These are phyloP conservation scores for Chrysoporthe cubensis DNA, from an alignment of 2,329 filamentous ascomycete genomes.

Conservation along the genomic window DNA sequence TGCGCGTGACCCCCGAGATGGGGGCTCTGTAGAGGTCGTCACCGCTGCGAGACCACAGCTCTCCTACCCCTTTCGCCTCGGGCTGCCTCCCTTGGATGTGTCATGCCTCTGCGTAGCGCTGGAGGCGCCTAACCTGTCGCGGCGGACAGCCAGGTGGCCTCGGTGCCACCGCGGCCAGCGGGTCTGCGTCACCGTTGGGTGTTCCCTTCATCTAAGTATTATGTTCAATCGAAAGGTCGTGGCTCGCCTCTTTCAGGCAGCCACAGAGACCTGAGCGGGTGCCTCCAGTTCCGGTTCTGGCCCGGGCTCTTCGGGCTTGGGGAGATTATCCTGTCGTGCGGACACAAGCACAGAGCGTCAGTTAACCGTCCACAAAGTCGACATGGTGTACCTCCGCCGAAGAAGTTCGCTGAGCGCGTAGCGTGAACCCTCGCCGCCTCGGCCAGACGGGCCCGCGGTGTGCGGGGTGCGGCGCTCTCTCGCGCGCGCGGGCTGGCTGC, in stretches of 20 bases:
- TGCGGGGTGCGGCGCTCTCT: no score
- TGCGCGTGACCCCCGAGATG: background rate
- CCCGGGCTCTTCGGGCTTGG: constrained; percentile 45
- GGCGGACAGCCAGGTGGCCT: background rate
- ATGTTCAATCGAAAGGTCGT: background rate
- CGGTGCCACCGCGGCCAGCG: background rate
- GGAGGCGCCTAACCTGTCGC: background rate
- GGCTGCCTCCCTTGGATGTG: background rate
- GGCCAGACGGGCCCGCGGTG: no score
- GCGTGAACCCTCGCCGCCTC: no score
- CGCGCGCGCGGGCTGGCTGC: no score
- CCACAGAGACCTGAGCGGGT: constrained; percentile 43
- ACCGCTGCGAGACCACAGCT: background rate
- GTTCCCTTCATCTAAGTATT: background rate
- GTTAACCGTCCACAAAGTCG: background rate
- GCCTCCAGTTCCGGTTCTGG: constrained; percentile 39
- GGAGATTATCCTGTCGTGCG: constrained; percentile 46
- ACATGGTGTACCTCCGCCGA: background rate
- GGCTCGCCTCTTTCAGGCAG: constrained; percentile 40
- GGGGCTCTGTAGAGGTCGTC: background rate
- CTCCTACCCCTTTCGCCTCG: background rate
- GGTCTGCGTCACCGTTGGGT: background rate
- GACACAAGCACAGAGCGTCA: constrained; percentile 15
- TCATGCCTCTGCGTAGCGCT: background rate
- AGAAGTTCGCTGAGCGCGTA: background rate